Base-by-base conservation (phyloP, 2,329 filamentous ascomycete genomes). In the Aspergillus bombycis region DNA sequence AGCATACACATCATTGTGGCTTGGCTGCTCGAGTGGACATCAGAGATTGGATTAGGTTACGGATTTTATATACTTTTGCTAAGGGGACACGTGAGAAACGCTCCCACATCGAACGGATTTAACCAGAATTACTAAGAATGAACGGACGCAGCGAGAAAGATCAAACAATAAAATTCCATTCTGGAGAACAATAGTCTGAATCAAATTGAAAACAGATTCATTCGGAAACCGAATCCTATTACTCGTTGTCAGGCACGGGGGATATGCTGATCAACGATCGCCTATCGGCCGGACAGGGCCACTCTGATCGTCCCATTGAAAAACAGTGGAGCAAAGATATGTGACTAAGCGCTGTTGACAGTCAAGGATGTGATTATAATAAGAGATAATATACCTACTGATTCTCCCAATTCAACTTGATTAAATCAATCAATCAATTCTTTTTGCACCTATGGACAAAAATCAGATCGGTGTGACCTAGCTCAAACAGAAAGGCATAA, bases 201-300 rank as follows among this genome's bases (percentile, higher is more conserved):
- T 14, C n/a, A 38, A 38, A 36, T 41, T 23, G 52, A 21, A 41
- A 36, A 23, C n/a, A 54, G 19, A 21, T 34, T 14, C 19, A 36
- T 28, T 41, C 8, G 38, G 30, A 46, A 62, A 62, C 58, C 45
- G 55, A 62, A 53, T 30, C 55, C 57, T 62, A 38, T 52, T 61
- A 61, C 36, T 52, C 23, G 14, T 19, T 32, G 46, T 43, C 26
- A 23, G 30, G 30, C 32, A 52, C 21, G 55, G 28, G 55, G 54
- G 12, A 57, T 5, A 53, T 58, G 60, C 45, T 62, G 60, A 62
- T 62, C 60, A 58, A 38, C 60, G 60, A 58, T 62, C 60, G 60
- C 54, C 55, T 52, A 58, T 38, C 45, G 26, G 54, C 48, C 45
- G 58, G 46, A 48, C 45, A 62, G 57, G 46, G 46, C 45, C 60